Evolutionary conservation across 208 protist species (phyloP), one percentile per base, ranked within the genome.

Genomic region (Trypanosoma platydactyli): DNA sequence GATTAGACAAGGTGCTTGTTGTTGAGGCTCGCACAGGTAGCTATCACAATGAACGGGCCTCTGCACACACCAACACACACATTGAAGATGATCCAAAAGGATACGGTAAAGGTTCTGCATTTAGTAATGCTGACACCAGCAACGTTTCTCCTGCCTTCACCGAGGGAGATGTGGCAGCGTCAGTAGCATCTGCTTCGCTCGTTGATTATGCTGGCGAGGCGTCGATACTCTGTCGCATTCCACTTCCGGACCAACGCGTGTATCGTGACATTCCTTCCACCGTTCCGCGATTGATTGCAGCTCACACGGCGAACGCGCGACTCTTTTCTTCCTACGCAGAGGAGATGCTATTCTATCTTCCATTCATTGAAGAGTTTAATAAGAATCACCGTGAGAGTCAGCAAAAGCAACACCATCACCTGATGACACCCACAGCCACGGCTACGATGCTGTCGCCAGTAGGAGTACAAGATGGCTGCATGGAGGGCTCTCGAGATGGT

Each of bases 191-290:
- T 30, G 5, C n/a, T 55, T 46, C 6, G 11, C 46, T 27, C 45
- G 13, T 18, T 18, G 40, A n/a, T 52, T n/a, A 49, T 30, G 13
- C 12, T 20, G 16, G 42, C 1, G 65, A 41, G 15, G 6, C n/a
- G 16, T n/a, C 68, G 16, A 22, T 62, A 16, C 46, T 70, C 12
- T 81, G 77, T 55, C 51, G 61, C 51, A 79, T 95, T 30, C 76
- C 80, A 22, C 65, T 95, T 20, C 86, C 89, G 0, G 89, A 92
- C 63, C 68, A 55, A 49, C 89, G 89, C 9, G 79, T 92, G 29
- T 90, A 87, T 59, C 76, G 83, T 45, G 45, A 80, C 24, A 20
- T 91, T 45, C 89, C 89, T 0, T 75, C 83, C 0, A 53, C 60
- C 6, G 81, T 93, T 41, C 75, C 79, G 12, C 84, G 86, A 53